Base-by-base conservation (phyloP, 2,329 filamentous ascomycete species). In the Lachnellula cervina region DNA sequence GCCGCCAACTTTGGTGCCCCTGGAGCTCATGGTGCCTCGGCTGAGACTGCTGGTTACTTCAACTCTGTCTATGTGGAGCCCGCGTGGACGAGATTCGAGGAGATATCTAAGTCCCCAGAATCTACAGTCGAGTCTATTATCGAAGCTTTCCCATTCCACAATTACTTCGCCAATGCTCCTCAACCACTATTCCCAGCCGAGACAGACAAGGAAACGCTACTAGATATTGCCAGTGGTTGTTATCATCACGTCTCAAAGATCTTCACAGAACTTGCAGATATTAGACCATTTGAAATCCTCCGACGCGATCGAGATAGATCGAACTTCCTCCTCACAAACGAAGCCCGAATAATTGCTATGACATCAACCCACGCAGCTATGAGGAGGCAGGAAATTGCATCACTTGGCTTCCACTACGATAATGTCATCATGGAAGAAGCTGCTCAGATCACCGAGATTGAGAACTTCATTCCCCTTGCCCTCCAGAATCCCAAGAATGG, bases 341-440 rank as follows among this genome's bases (percentile, higher is more conserved):
- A 97, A 73, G 95, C 95, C n/a, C 87, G 94, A 37, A 94, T 99
- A 60, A 87, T 99, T 62, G 95, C 94, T 56, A 99, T 99, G 95
- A 99, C 94, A 17, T 95, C 92, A 4, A 99, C 95, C 0, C 94
- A 99, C 71, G 95, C 94, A 4, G 94, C 94, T 1, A 99, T 99
- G 81, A 85, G 91, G 59, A 81, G 93, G 60, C 85, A 90, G 60
- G 93, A 97, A 66, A 97, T 99, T 65, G 88, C 90, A 0, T 80
- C 83, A 16, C 80, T 97, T n/a, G 92, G 92, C 16, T 99, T 99
- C 73, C 90, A 90, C 64, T 99, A 99, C 67, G 92, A 97, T 76
- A 99, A 96, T 62, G 88, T 99, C 13, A 81, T 99, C 52, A 97
- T 99, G 89, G 94, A 99, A 75, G 94, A 99, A 78, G 93, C 94